A percentile compares a stretch with the other conserved stretches of the same genome.
Evolutionary conservation across 495 filamentous ascomycete species (phyloP).

Genomic region (Recurvomyces mirabilis): DNA sequence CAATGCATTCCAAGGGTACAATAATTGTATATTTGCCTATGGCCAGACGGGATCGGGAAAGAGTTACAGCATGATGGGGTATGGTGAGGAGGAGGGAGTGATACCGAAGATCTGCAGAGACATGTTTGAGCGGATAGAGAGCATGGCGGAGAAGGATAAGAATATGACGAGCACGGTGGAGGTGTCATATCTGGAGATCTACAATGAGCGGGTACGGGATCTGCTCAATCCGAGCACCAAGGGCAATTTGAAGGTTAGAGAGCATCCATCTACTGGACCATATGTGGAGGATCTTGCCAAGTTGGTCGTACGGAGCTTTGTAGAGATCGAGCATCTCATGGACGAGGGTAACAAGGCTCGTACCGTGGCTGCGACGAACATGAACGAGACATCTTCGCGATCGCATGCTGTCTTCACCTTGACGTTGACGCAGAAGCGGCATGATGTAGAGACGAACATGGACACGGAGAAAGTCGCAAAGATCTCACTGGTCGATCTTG

Average conservation of each 20-base stretch:
- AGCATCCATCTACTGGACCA: constrained; percentile 93
- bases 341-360: constrained; percentile 98
- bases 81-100: constrained; percentile 89
- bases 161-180: constrained; percentile 83
- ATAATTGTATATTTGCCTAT: constrained; percentile 99
- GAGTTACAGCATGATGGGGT: constrained; percentile 99
- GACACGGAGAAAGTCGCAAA: constrained; percentile 95
- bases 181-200: constrained; percentile 98
- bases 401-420: constrained; percentile 97
- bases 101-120: constrained; percentile 97
- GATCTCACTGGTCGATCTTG: constrained; percentile 95
- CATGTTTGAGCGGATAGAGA: constrained; percentile 81
- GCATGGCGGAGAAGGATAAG: constrained; percentile 60
- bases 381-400: constrained; percentile 98
- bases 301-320: constrained; percentile 89
- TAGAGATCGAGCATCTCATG: constrained; percentile 95
- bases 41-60: constrained; percentile 98
- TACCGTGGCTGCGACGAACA: constrained; percentile 97
- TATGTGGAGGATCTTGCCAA: constrained; percentile 98
- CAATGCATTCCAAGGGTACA: constrained; percentile 97
- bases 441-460: constrained; percentile 89
- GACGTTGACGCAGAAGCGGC: constrained; percentile 86
- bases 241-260: constrained; percentile 90
- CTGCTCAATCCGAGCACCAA: constrained; percentile 92
- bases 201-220: constrained; percentile 96